phyloP scores from a whole-genome alignment of 1,139 yeast genomes.

The Sugiyamaella grinbergsii region DNA sequence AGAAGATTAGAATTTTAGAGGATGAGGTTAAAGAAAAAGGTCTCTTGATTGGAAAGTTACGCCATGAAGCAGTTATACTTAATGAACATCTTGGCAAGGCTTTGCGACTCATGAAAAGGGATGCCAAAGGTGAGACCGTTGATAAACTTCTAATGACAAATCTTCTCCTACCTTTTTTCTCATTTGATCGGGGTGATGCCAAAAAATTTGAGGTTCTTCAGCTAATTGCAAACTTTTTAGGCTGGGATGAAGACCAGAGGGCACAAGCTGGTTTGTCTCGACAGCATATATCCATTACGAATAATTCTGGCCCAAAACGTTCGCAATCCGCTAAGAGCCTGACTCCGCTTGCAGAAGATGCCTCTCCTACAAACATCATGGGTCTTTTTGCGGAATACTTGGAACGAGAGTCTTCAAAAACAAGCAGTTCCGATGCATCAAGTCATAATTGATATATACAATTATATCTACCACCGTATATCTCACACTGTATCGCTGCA shows the following conservation, averaged over 20 bases:
- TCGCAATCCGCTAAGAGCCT: conserved; percentile 26
- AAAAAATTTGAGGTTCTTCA: conserved; percentile 91
- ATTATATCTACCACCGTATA: neutral
- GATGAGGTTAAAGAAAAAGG: conserved; percentile 70
- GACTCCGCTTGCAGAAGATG: conserved; percentile 24
- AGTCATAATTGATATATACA: neutral
- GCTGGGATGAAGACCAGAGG: conserved; percentile 85
- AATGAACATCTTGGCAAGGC: conserved; percentile 95
- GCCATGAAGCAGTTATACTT: conserved; percentile 93
- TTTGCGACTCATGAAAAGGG: conserved; percentile 73
- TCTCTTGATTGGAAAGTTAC: conserved; percentile 78
- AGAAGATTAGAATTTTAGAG: conserved; percentile 45
- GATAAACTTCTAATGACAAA: conserved; percentile 89
- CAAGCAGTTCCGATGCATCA: conserved; percentile 3
- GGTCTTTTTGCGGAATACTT: conserved; percentile 87
- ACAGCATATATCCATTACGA: conserved; percentile 34
- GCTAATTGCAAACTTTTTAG: conserved; percentile 75
- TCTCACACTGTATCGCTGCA: neutral
- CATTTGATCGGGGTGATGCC: conserved; percentile 88
- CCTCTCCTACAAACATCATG: conserved; percentile 61
- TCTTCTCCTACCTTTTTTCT: conserved; percentile 78
- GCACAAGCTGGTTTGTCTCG: conserved; percentile 79
- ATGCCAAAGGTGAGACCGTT: conserved; percentile 70
- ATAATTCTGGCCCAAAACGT: conserved; percentile 29
- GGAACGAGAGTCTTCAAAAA: conserved; percentile 58